Base-by-base conservation (phyloP, 2,329 filamentous ascomycete genomes). In the Neocucurbitaria cava region DNA sequence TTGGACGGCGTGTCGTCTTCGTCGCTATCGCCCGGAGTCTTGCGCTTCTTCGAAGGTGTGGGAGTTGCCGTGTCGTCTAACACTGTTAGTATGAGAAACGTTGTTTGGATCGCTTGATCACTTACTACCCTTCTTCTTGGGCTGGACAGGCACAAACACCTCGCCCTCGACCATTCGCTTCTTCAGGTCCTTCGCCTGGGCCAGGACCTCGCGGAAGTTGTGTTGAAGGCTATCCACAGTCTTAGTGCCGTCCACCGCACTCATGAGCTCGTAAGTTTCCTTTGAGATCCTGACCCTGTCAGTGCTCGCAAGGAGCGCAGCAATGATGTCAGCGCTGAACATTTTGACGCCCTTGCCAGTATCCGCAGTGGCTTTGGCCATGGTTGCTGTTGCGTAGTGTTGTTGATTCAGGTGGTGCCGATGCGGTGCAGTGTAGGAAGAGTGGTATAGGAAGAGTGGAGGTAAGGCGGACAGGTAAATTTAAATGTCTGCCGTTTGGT, bases 131-230 rank as follows among this genome's bases (percentile, higher is more conserved):
- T 71, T 72, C 41, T 48, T 56, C 11, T 23, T 13, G 1, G 69
- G 58, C 9, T 17, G n/a, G 7, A 73, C 67, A 0, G 69, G 31
- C 15, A 44, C 23, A 40, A 74, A 72, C 1, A 40, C 30, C 42
- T 72, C 70, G 38, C 66, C 71, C 1, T 35, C 24, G 2, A 69
- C 66, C 4, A 61, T 39, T 11, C 67, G 66, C n/a, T 48, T 47
- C 49, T 69, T 71, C 15, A 74, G 55, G 24, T 73, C 69, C 49
- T 65, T 68, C 33, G 69, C 65, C 44, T 64, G 68, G 35, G 63
- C 49, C 0, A 54, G 28, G 17, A 72, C 49, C 1, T 61, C 30
- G 35, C 68, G 67, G 43, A 74, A 69, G 17, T 65, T 49, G 36
- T 74, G 70, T 46, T 73, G 40, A 33, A 71, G 72, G 23, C 50